A percentile compares a stretch with the other conserved stretches of the same genome.
Conservation (phyloP, 192 early-diverging fungal species). For the Dissophora globulifera region DNA sequence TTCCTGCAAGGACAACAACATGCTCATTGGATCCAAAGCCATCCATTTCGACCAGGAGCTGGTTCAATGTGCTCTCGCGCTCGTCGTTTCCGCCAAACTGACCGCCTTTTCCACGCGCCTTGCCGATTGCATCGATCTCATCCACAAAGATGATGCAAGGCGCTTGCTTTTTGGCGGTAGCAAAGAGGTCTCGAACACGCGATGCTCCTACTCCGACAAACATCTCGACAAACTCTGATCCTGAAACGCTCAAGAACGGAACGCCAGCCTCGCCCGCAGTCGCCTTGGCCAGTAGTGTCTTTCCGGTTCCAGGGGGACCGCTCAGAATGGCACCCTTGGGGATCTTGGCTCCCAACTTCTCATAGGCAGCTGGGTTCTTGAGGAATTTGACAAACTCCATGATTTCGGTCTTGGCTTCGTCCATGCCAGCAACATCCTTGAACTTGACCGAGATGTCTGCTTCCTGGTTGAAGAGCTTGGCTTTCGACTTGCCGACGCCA, state of each 20-base stretch:
- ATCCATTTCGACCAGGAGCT: constrained; percentile 99
- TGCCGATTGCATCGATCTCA: constrained; percentile 99
- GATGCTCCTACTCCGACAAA: constrained; percentile 98
- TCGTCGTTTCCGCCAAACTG: constrained; percentile 97
- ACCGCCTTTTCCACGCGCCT: constrained; percentile 90
- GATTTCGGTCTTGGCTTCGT: constrained; percentile 99
- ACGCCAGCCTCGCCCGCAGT: constrained; percentile 99
- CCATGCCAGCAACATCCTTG: constrained; percentile 98
- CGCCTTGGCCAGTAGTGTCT: constrained; percentile 98
- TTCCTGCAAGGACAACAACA: constrained; percentile 97
- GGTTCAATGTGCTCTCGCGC: constrained; percentile 96
- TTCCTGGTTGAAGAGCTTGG: constrained; percentile 98
- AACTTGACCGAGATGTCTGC: constrained; percentile 96
- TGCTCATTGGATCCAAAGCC: constrained; percentile 91
- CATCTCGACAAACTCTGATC: constrained; percentile 99
- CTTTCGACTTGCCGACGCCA: constrained; percentile 95
- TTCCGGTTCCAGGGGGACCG: constrained; percentile 94
- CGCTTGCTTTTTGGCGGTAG: constrained; percentile 95
- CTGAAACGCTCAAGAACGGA: constrained; percentile 97
- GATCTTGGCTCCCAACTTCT: constrained; percentile 96
- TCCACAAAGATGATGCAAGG: constrained; percentile 99
- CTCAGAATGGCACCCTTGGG: constrained; percentile 98
- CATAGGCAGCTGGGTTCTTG: constrained; percentile 92
- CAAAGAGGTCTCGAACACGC: constrained; percentile 96
- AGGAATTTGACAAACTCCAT: constrained; percentile 99